Evolutionary conservation across 2,329 filamentous ascomycete species (phyloP), one percentile per base, ranked within the genome.

Genomic region (Xylaria sp.): DNA sequence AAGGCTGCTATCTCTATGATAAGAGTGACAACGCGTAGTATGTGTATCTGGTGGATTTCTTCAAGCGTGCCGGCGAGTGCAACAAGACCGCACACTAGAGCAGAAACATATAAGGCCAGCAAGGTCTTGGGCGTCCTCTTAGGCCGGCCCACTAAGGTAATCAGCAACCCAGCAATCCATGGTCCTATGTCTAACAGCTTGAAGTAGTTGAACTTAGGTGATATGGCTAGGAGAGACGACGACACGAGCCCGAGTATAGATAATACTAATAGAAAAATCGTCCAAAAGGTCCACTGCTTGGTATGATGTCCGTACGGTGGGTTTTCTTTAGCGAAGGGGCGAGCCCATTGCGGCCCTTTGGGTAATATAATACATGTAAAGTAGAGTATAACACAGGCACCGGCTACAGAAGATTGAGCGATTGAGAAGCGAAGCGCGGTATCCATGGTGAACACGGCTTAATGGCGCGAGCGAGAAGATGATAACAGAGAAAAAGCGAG

Each of bases 1-100:
- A 89, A 77, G 1, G 82, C 82, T 4, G 76, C 65, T 5, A 84
- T 66, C 0, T 84, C 78, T 15, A 82, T 70, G 9, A 75, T 66
- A 4, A 83, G 63, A 61, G 76, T 67, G 68, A 73, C 68, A 17
- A 75, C 64, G n/a, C 73, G 60, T 19, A 80, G 55, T 33, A 78
- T 70, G 14, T 69, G 68, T 25, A 71, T 64, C 17, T 77, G 67
- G 21, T 68, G 61, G 31, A 78, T 68, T 49, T 76, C 76, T 15
- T 72, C 67, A 25, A 65, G 73, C 73, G 19, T 73, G 52, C 50
- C 47, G 38, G 54, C 53, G n/a, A 73, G 49, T 12, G 66, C 63
- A n/a, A 71, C 67, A 2, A 78, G 25, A 7, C 71, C 71, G 14
- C 76, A 75, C 4, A 71, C 63, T 15, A 78, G 64, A 28, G 78